phyloP scores from a whole-genome alignment of 352 stramenopile genomes.

The Bremia lactucae region DNA sequence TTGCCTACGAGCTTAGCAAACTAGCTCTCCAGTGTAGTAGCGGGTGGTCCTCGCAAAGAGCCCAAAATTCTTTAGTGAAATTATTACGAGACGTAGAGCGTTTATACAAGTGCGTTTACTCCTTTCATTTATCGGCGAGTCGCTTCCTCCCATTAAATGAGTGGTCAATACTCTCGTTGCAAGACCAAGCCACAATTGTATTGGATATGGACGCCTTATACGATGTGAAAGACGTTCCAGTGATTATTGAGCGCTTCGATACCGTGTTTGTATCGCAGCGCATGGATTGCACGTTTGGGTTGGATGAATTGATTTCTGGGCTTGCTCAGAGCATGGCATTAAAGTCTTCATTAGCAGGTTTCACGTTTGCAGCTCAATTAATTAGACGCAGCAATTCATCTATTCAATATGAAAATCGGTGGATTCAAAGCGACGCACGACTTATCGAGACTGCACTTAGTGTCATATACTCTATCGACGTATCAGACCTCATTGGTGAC shows the following conservation, averaged over 20 bases:
- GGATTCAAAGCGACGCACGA: constrained; percentile 47
- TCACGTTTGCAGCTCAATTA: constrained; percentile 44
- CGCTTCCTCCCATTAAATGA: constrained; percentile 32
- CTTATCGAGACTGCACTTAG: constrained; percentile 52
- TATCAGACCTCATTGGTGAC: constrained; percentile 6
- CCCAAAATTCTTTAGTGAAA: constrained; percentile 27
- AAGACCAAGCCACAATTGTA: constrained; percentile 45
- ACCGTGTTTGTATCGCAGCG: constrained; percentile 39
- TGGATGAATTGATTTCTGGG: constrained; percentile 46
- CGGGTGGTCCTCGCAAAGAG: constrained; percentile 13
- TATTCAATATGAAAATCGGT: constrained; percentile 25
- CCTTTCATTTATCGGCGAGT: constrained; percentile 29
- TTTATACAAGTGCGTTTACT: constrained; percentile 50
- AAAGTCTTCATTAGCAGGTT: constrained; percentile 17
- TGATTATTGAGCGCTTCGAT: constrained; percentile 33
- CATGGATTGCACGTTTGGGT: constrained; percentile 17
- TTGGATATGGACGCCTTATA: constrained; percentile 19
- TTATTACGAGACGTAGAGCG: constrained; percentile 45
- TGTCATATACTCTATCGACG: constrained; percentile 29
- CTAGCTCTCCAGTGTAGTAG: constrained; percentile 25
- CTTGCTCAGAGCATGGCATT: constrained; percentile 28
- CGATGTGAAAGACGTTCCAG: constrained; percentile 1
- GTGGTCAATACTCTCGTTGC: constrained; percentile 44
- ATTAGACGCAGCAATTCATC: constrained; percentile 58
- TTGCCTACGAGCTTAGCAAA: constrained; percentile 33